Evolutionary conservation across 140 eudicot species (phyloP).

Genomic region (Flaveria floridana): DNA sequence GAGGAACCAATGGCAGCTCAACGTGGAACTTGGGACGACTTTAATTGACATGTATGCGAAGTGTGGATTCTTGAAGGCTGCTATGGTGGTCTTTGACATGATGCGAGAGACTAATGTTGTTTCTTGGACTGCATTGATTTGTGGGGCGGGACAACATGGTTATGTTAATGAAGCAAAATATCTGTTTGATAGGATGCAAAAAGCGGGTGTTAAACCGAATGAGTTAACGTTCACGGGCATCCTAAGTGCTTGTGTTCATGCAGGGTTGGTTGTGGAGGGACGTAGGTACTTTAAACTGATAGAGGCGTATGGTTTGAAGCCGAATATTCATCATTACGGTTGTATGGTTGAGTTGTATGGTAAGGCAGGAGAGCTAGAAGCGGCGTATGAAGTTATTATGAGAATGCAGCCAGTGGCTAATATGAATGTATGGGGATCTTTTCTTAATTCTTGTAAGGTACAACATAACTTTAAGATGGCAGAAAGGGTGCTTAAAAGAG

Average conservation of each 20-base stretch:
- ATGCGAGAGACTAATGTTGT: slow-evolving; percentile 44
- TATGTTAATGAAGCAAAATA: slow-evolving; percentile 41
- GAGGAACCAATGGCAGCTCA: slow-evolving; percentile 44
- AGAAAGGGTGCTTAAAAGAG: slow-evolving; percentile 49
- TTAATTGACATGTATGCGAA: slow-evolving; percentile 60
- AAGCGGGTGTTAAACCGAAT: slow-evolving; percentile 46
- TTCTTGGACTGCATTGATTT: slow-evolving; percentile 68
- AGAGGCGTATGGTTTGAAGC: slow-evolving; percentile 44
- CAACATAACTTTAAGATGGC: slow-evolving; percentile 56
- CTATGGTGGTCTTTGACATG: slow-evolving; percentile 43
- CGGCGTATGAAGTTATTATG: slow-evolving; percentile 52
- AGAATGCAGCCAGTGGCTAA: slow-evolving; percentile 55
- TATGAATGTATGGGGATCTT: slow-evolving; percentile 59
- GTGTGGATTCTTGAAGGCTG: slow-evolving; percentile 52
- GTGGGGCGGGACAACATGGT: slow-evolving; percentile 59
- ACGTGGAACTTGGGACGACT: slow-evolving; percentile 51
- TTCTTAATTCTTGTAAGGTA: slow-evolving; percentile 56
- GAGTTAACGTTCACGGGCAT: slow-evolving; percentile 65
- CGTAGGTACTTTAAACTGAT: slow-evolving; percentile 44
- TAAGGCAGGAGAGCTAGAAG: slow-evolving; percentile 53
- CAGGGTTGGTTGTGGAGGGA: slow-evolving; percentile 64
- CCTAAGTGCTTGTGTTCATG: slow-evolving; percentile 56
- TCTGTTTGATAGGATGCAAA: slow-evolving; percentile 48
- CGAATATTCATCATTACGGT: slow-evolving; percentile 61
- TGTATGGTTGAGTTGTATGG: slow-evolving; percentile 71